phyloP scores from a whole-genome alignment of 2,329 filamentous ascomycete genomes.

The Epichloe uncinata region DNA sequence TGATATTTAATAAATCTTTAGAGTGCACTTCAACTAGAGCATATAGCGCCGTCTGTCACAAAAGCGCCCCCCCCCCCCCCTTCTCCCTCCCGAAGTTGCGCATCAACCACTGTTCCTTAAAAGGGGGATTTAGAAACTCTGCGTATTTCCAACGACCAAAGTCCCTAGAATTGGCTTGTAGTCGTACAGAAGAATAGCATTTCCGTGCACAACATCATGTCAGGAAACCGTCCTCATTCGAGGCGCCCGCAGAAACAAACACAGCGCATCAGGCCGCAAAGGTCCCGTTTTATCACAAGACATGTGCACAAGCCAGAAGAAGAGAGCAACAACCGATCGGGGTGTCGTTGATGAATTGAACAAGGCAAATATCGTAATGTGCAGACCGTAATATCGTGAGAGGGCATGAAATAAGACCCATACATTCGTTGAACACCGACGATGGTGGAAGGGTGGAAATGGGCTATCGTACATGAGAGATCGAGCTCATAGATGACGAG shows the following conservation, averaged over 20 bases:
- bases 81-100: neutral
- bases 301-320: neutral
- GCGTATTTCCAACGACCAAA: conserved; percentile 3
- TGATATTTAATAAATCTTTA: neutral
- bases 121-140: neutral
- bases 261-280: neutral
- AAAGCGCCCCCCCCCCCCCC: neutral
- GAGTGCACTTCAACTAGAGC: neutral
- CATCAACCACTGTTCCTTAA: neutral
- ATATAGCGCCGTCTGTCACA: neutral
- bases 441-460: conserved; percentile 1
- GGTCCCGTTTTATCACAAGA: neutral
- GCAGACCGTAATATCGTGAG: conserved; percentile 12
- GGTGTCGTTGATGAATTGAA: conserved; percentile 4
- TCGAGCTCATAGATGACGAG: conserved; percentile 3
- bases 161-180: neutral
- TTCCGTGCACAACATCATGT: neutral
- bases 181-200: neutral
- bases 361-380: conserved; percentile 7
- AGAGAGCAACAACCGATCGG: conserved; percentile 1
- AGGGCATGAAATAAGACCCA: conserved; percentile 10
- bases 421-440: conserved; percentile 8
- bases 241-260: neutral
- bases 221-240: neutral
- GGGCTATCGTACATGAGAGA: conserved; percentile 12